phyloP scores from a whole-genome alignment of 495 filamentous ascomycete genomes.

The Neurospora sp. region DNA sequence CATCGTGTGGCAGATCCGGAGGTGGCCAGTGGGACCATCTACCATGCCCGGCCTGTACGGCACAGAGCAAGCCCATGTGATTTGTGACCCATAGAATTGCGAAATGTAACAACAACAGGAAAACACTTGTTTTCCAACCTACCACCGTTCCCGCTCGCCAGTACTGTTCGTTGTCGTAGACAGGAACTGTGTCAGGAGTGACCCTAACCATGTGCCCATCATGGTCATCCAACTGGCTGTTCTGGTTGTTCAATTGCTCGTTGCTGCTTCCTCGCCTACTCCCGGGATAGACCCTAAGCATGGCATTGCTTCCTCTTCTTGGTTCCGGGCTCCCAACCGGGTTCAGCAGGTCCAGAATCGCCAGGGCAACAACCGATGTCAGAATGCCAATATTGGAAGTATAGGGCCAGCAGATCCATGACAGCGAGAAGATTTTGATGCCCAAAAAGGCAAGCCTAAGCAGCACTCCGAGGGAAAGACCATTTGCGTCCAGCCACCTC shows the following conservation, averaged over 20 bases:
- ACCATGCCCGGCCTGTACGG: conserved; percentile 12
- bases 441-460: conserved; percentile 26
- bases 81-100: conserved; percentile 26
- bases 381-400: conserved; percentile 23
- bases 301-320: background rate
- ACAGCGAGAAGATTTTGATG: conserved; percentile 30
- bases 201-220: background rate
- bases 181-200: background rate
- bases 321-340: conserved; percentile 2
- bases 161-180: background rate
- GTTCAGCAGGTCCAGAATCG: conserved; percentile 29
- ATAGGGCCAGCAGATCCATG: conserved; percentile 36
- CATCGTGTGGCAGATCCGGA: background rate
- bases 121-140: conserved; percentile 27
- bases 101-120: conserved; percentile 29
- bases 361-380: conserved; percentile 25
- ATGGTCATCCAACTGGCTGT: background rate
- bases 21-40: conserved; percentile 28
- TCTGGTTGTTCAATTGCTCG: background rate
- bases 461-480: conserved; percentile 13
- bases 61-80: conserved; percentile 28
- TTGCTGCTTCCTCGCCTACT: background rate
- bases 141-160: conserved; percentile 8
- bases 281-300: background rate
- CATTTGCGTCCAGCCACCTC: conserved; percentile 13